Conservation (phyloP, 345 rosid genomes). For the Dipteronia dyeriana region DNA sequence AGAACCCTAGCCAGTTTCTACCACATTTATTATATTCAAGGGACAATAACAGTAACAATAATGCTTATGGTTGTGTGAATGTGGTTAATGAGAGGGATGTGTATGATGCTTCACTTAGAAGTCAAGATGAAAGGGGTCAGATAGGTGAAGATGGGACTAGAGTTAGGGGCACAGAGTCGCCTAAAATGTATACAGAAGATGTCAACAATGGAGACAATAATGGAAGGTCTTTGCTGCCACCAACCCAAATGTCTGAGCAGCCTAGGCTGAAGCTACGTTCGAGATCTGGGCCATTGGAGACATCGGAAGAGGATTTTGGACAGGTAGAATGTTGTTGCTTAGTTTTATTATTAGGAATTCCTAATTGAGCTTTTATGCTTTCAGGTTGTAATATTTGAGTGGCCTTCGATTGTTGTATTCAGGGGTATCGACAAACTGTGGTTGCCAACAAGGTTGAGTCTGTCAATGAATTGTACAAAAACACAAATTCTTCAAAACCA, state of each 20-base stretch:
- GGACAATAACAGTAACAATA: not conserved
- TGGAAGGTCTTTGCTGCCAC: not conserved
- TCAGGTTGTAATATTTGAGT: not conserved
- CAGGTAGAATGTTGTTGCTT: constrained; percentile 23
- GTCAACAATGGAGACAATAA: not conserved
- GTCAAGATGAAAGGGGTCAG: constrained; percentile 16
- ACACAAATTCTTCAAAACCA: constrained; percentile 13
- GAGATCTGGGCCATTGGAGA: constrained; percentile 13
- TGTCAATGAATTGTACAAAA: constrained; percentile 1
- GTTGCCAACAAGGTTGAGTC: constrained; percentile 6
- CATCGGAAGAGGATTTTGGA: constrained; percentile 3
- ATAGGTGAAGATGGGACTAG: constrained; percentile 14
- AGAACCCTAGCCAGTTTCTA: constrained; percentile 22
- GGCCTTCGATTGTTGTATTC: not conserved
- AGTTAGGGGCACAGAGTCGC: constrained; percentile 11
- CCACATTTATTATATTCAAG: constrained; percentile 19
- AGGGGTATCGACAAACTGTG: constrained; percentile 9
- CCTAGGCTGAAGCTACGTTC: constrained; percentile 12
- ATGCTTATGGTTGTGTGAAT: constrained; percentile 4
- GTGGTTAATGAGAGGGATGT: constrained; percentile 6
- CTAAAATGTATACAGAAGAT: constrained; percentile 19
- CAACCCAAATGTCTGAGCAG: constrained; percentile 4
- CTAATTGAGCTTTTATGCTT: not conserved
- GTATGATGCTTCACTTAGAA: constrained; percentile 7
- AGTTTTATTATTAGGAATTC: not conserved